These are phyloP conservation scores for Lasiodiplodia hormozganensis DNA, from an alignment of 2,329 filamentous ascomycete genomes.

Conservation along the genomic window DNA sequence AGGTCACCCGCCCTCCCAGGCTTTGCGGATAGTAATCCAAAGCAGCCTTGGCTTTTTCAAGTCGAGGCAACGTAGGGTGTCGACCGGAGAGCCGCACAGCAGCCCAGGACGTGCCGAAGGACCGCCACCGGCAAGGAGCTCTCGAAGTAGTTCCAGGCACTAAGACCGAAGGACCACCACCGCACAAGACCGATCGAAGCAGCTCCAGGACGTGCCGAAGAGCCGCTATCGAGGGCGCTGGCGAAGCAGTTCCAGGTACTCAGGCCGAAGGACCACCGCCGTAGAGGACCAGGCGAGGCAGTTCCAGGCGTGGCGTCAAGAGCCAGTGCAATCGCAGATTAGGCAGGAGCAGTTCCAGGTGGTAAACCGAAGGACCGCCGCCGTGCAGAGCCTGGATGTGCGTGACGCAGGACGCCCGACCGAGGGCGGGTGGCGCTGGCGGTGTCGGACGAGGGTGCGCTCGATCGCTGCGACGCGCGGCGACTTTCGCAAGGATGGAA, in stretches of 20 bases:
- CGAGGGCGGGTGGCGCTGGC: no score
- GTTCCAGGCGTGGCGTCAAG: constrained; percentile 8
- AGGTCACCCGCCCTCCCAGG: constrained; percentile 26
- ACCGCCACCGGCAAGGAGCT: constrained; percentile 5
- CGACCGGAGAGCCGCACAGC: background rate
- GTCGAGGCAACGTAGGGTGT: background rate
- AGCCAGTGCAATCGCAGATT: background rate
- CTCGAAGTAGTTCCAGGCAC: background rate
- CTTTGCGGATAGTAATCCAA: constrained; percentile 13
- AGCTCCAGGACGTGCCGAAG: constrained; percentile 15
- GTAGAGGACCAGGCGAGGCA: background rate
- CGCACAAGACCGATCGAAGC: background rate
- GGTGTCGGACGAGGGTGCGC: background rate
- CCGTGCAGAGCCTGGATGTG: background rate
- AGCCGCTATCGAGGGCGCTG: background rate
- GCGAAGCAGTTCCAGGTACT: constrained; percentile 13
- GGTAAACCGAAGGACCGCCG: background rate
- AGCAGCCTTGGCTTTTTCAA: constrained; percentile 15
- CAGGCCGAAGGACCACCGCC: constrained; percentile 13
- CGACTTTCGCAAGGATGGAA: background rate
- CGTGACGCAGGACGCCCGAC: background rate
- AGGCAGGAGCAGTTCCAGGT: constrained; percentile 1
- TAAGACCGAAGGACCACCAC: background rate
- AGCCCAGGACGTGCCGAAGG: constrained; percentile 3
- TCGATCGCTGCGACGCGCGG: background rate